A percentile compares a stretch with the other conserved stretches of the same genome.
phyloP scores from a whole-genome alignment of 148 eudicot species.

The Hydrangea macrophylla region DNA sequence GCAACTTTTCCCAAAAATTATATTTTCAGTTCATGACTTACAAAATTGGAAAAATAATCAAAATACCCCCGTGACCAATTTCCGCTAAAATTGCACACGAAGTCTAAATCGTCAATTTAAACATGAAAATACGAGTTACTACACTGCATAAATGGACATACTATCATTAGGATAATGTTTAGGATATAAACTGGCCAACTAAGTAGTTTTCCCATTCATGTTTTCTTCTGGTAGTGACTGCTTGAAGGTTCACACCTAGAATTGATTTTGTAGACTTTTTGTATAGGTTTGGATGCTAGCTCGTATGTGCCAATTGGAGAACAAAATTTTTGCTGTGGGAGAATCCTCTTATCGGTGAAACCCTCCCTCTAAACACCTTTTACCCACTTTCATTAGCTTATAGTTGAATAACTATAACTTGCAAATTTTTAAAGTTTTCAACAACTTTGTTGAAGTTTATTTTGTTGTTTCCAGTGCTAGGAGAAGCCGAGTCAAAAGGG shows the following conservation, averaged over 20 bases:
- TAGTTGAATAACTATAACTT: not conserved
- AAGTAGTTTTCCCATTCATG: too few relatives aligned
- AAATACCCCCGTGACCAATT: too few relatives aligned
- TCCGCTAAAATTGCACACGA: too few relatives aligned
- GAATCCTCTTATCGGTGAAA: conserved; percentile 87
- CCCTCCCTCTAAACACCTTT: conserved; percentile 9
- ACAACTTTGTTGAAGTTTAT: not conserved
- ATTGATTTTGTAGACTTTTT: conserved; percentile 13
- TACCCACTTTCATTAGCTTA: not conserved
- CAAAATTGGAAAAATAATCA: too few relatives aligned
- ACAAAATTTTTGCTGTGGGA: conserved; percentile 82
- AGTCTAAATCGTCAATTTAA: too few relatives aligned
- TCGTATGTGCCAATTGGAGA: conserved; percentile 89
- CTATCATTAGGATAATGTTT: too few relatives aligned
- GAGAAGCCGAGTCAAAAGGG: conserved; percentile 76
- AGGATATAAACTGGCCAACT: too few relatives aligned
- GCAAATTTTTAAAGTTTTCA: not conserved
- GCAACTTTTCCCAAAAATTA: too few relatives aligned
- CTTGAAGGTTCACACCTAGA: not conserved
- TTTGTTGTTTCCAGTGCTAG: conserved; percentile 49
- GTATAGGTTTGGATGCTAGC: conserved; percentile 92
- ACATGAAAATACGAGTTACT: too few relatives aligned
- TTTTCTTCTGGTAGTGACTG: too few relatives aligned
- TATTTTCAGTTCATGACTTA: too few relatives aligned
- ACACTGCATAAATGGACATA: too few relatives aligned